These are phyloP conservation scores for Aspergillus novoparasiticus DNA, from an alignment of 2,329 filamentous ascomycete species.

Conservation along the genomic window DNA sequence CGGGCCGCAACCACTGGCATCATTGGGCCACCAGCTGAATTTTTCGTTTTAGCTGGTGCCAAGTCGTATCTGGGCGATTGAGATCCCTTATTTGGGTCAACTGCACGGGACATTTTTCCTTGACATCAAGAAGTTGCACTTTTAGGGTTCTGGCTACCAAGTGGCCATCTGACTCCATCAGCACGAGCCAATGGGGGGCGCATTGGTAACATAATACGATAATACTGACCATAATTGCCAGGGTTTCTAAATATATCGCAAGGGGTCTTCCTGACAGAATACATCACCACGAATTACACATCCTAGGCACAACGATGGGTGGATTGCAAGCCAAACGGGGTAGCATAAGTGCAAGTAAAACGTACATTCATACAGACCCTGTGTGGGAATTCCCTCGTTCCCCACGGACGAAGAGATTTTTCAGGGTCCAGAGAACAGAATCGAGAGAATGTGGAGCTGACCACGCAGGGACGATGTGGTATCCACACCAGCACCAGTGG, in stretches of 20 bases:
- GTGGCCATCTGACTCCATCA: too few relatives aligned
- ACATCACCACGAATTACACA: too few relatives aligned
- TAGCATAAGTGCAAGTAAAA: neutral
- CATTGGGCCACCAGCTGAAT: neutral
- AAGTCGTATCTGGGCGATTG: neutral
- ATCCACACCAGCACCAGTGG: neutral
- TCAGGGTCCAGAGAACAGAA: neutral
- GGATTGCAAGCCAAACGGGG: too few relatives aligned
- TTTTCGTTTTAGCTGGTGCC: neutral
- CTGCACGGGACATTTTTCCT: neutral
- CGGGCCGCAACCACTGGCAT: neutral
- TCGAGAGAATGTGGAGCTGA: neutral
- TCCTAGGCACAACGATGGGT: too few relatives aligned
- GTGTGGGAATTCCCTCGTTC: neutral
- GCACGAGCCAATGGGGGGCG: too few relatives aligned
- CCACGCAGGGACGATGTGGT: neutral
- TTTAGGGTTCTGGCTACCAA: too few relatives aligned
- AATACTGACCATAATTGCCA: too few relatives aligned
- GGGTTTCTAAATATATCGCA: too few relatives aligned
- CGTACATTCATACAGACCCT: neutral
- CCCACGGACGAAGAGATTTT: neutral
- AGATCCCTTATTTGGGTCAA: neutral
- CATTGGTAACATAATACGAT: too few relatives aligned
- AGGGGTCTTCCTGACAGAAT: too few relatives aligned
- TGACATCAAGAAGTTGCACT: too few relatives aligned